These are phyloP conservation scores for Bryoerythrophyllum caledonicum DNA, from an alignment of 225 moss, liverwort and hornwort species.

Conservation along the genomic window DNA sequence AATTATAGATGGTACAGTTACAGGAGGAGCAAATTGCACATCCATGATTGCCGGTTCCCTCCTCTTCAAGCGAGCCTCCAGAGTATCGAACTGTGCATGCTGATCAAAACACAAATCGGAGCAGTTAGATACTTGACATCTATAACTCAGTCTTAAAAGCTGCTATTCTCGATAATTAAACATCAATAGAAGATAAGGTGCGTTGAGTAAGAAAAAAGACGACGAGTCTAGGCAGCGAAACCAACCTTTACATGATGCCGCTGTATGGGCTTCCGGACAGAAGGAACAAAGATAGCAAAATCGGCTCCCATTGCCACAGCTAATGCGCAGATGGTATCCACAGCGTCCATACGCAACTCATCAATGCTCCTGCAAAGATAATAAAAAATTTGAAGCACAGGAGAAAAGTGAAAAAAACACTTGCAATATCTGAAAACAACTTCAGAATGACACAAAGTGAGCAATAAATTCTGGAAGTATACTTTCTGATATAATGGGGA, in stretches of 20 bases:
- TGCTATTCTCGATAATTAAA: background rate
- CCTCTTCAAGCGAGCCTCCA: constrained; percentile 71
- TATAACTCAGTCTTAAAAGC: background rate
- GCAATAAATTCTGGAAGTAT: background rate
- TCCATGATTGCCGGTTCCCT: constrained; percentile 77
- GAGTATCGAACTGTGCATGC: constrained; percentile 90
- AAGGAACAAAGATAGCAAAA: constrained; percentile 81
- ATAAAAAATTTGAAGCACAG: background rate
- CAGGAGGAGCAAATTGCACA: constrained; percentile 50
- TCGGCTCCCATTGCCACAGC: constrained; percentile 89
- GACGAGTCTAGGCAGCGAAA: background rate
- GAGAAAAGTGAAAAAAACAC: background rate
- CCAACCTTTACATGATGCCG: constrained; percentile 66
- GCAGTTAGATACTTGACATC: constrained; percentile 8
- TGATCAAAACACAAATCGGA: constrained; percentile 37
- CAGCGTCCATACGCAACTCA: constrained; percentile 87
- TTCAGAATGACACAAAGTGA: background rate
- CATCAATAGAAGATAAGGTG: background rate
- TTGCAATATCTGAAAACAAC: background rate
- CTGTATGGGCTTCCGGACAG: constrained; percentile 84
- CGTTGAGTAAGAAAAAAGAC: background rate
- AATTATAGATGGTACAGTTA: constrained; percentile 35
- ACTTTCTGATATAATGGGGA: background rate
- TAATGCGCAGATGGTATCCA: constrained; percentile 94
- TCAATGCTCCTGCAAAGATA: constrained; percentile 62